These are phyloP conservation scores for Erythrophleum fordii DNA, from an alignment of 306 rosid genomes.

Conservation along the genomic window DNA sequence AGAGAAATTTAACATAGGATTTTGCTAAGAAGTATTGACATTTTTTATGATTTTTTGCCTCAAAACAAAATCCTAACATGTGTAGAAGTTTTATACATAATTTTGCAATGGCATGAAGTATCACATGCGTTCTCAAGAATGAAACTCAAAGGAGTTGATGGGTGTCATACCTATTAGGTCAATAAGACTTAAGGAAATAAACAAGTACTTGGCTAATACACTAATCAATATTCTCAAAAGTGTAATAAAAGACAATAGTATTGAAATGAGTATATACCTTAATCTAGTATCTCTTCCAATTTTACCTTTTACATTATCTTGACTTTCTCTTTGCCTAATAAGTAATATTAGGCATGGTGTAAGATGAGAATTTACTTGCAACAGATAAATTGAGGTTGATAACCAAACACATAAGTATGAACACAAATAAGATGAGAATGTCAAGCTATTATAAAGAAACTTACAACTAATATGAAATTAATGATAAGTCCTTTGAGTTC, in stretches of 20 bases:
- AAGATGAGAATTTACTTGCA: constrained; percentile 94
- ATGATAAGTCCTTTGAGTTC: too few species aligned
- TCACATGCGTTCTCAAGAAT: background rate
- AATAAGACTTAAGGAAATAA: background rate
- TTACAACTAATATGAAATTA: background rate
- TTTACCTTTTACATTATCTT: constrained; percentile 92
- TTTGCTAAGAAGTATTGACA: too few species aligned
- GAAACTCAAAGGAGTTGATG: background rate
- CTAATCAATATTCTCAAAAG: background rate
- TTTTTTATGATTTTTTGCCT: too few species aligned
- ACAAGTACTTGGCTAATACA: background rate
- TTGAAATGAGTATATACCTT: constrained; percentile 56
- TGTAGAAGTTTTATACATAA: too few species aligned
- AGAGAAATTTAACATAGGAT: too few species aligned
- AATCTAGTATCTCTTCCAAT: constrained; percentile 89
- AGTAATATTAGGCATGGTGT: constrained; percentile 98
- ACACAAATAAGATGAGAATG: constrained; percentile 23
- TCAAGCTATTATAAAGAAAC: background rate
- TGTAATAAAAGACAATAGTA: constrained; percentile 2
- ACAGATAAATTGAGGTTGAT: constrained; percentile 30
- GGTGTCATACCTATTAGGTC: background rate
- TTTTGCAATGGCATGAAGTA: too few species aligned
- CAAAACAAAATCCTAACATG: too few species aligned
- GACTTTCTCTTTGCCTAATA: constrained; percentile 98
- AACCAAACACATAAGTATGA: constrained; percentile 10